Percentiles rank a stretch among this genome's conserved stretches.
phyloP scores from a whole-genome alignment of 2,329 filamentous ascomycete genomes.

The Stemphylium vesicarium region DNA sequence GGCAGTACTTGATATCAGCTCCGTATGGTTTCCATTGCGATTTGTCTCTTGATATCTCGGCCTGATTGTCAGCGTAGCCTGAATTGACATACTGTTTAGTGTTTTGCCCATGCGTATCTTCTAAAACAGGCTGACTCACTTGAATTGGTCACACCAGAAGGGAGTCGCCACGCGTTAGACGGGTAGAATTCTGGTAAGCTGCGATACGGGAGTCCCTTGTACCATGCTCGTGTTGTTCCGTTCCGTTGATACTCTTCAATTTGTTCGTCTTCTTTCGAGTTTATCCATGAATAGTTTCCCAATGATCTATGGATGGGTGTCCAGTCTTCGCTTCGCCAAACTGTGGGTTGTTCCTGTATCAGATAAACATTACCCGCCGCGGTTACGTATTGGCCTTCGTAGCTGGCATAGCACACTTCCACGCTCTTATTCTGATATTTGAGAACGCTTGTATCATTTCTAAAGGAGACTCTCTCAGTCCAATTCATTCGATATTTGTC shows the following conservation, averaged over 20 bases:
- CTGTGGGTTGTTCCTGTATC: constrained; percentile 9
- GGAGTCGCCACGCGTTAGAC: constrained; percentile 19
- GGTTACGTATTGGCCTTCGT: constrained; percentile 18
- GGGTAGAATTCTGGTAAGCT: constrained; percentile 7
- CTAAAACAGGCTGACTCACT: constrained; percentile 4
- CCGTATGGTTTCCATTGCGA: constrained; percentile 18
- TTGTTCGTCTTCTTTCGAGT: too few species aligned
- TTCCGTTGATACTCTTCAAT: too few species aligned
- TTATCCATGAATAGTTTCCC: background rate
- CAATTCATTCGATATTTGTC: background rate
- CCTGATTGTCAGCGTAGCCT: constrained; percentile 1
- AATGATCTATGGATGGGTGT: background rate
- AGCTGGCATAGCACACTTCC: constrained; percentile 14
- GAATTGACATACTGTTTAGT: too few species aligned
- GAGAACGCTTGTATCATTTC: background rate
- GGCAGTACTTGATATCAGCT: constrained; percentile 22
- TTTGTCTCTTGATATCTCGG: constrained; percentile 10
- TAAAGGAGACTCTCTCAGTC: background rate
- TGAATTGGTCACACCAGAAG: constrained; percentile 7
- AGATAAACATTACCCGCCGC: constrained; percentile 20
- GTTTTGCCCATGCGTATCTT: background rate
- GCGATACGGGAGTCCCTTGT: too few species aligned
- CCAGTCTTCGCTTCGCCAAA: constrained; percentile 12
- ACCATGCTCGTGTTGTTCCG: too few species aligned
- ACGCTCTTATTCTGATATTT: constrained; percentile 8